These are phyloP conservation scores for Fraxinus greggii DNA, from an alignment of 305 asterid species.

Conservation along the genomic window DNA sequence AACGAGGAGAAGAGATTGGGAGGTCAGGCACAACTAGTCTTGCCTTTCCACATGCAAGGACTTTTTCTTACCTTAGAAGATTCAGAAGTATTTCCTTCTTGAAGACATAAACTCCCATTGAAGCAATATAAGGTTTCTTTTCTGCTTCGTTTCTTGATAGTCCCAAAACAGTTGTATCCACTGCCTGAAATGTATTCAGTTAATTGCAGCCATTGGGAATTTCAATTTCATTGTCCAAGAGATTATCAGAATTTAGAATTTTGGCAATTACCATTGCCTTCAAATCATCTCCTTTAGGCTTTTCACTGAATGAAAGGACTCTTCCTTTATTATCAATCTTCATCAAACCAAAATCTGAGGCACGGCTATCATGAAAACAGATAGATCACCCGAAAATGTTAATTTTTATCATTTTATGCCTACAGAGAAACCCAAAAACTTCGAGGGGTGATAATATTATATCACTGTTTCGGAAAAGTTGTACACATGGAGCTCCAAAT, in stretches of 20 bases:
- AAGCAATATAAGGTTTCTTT: conserved; percentile 90
- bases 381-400: conserved; percentile 17
- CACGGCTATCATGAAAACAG: conserved; percentile 71
- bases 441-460: background rate
- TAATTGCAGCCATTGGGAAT: conserved; percentile 3
- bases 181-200: conserved; percentile 56
- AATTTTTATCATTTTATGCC: conserved; percentile 8
- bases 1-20: background rate
- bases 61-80: conserved; percentile 57
- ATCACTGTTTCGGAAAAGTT: background rate
- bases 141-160: conserved; percentile 79
- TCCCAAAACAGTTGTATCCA: conserved; percentile 82
- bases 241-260: background rate
- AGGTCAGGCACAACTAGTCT: background rate
- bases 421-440: background rate
- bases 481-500: background rate
- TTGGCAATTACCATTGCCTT: conserved; percentile 72
- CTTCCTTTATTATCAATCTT: conserved; percentile 79
- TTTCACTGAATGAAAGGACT: conserved; percentile 82
- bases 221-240: conserved; percentile 11
- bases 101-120: conserved; percentile 97
- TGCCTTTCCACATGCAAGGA: background rate
- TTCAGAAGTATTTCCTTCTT: conserved; percentile 94
- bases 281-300: conserved; percentile 78
- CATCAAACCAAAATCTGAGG: conserved; percentile 99